Percentiles rank a stretch among this genome's conserved stretches.
Evolutionary conservation across 2,329 filamentous ascomycete species (phyloP).

Genomic region (Phyllosticta citribraziliensis): DNA sequence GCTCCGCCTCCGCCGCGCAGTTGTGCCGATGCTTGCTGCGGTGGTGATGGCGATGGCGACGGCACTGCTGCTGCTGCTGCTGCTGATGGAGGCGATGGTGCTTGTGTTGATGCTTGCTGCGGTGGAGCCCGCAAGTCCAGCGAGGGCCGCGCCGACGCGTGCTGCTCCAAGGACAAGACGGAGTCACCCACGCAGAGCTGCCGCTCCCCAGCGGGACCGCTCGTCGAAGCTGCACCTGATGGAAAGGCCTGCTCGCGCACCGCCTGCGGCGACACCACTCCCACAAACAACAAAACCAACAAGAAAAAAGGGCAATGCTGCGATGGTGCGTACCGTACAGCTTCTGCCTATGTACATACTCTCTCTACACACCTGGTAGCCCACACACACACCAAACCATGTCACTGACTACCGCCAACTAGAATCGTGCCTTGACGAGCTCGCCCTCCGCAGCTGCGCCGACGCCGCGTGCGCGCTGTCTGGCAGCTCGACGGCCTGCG

Average conservation of each 20-base stretch:
- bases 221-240: neutral
- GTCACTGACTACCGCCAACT: neutral
- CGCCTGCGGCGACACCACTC: neutral
- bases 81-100: no score
- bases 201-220: neutral
- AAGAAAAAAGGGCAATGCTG: neutral
- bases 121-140: no score
- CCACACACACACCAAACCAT: no score
- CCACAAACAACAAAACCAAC: neutral
- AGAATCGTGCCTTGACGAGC: constrained; percentile 6
- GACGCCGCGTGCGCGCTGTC: neutral
- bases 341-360: neutral
- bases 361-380: no score
- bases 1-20: no score
- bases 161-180: neutral
- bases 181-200: neutral
- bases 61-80: no score
- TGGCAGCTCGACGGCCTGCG: neutral
- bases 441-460: neutral
- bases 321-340: neutral
- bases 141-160: neutral
- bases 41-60: no score
- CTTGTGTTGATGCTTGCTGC: neutral
- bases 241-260: neutral
- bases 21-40: neutral